These are phyloP conservation scores for Suillus lakei DNA, from an alignment of 768 basidiomycete species.

Conservation along the genomic window DNA sequence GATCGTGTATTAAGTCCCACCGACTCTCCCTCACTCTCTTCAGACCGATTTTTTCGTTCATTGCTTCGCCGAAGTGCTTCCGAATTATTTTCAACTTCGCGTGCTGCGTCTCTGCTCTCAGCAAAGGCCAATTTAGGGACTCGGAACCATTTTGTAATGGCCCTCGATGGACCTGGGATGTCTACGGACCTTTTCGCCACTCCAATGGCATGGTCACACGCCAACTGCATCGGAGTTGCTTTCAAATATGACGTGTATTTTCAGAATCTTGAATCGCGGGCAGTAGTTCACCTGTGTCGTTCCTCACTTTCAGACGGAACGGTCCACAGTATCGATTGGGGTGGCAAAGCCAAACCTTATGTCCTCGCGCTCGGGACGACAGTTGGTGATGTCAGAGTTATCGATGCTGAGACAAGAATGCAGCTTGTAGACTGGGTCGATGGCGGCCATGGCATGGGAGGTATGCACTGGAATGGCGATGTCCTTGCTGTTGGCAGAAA, in stretches of 20 bases:
- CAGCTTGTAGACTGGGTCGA: conserved; percentile 40
- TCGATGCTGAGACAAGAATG: conserved; percentile 47
- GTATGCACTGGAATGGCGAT: conserved; percentile 44
- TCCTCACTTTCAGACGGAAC: conserved; percentile 39
- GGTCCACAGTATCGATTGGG: conserved; percentile 59
- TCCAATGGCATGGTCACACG: conserved; percentile 64
- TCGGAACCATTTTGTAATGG: conserved; percentile 57
- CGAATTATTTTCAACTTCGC: conserved; percentile 48
- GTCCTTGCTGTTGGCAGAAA: conserved; percentile 45
- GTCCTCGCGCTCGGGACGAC: conserved; percentile 58
- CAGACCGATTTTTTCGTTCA: conserved; percentile 47
- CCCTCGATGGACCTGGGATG: conserved; percentile 70
- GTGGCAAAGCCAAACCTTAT: conserved; percentile 41
- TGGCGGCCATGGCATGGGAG: conserved; percentile 39
- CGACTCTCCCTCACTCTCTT: conserved; percentile 39
- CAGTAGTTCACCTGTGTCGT: conserved; percentile 55
- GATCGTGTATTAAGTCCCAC: conserved; percentile 59
- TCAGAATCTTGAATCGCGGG: conserved; percentile 61
- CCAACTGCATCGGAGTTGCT: conserved; percentile 65
- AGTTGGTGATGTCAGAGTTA: conserved; percentile 54
- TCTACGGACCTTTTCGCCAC: conserved; percentile 56
- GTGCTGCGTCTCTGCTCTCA: conserved; percentile 44
- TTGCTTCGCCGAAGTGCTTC: conserved; percentile 58
- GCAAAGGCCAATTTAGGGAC: conserved; percentile 61
- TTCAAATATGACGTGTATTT: conserved; percentile 64